These are phyloP conservation scores for Sporothrix mexicana DNA, from an alignment of 2,329 filamentous ascomycete species.

Conservation along the genomic window DNA sequence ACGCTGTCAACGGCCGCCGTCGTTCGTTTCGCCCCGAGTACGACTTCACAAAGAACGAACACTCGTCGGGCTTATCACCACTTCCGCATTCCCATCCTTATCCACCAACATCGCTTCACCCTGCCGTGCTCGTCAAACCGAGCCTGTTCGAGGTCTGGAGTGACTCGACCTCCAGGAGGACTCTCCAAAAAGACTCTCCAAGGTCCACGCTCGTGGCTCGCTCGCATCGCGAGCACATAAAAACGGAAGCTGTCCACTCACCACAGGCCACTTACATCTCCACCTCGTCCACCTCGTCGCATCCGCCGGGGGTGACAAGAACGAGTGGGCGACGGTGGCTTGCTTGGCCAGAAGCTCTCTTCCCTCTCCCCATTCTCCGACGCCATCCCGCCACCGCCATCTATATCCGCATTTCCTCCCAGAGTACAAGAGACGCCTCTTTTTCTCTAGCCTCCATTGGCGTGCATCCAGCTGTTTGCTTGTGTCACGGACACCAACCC, in stretches of 20 bases:
- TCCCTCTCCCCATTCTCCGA: slow-evolving; percentile 21
- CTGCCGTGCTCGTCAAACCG: slow-evolving; percentile 20
- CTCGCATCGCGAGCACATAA: not conserved
- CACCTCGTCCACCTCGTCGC: not conserved
- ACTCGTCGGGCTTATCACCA: not conserved
- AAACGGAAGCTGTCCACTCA: not conserved
- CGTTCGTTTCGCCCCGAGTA: slow-evolving; percentile 20
- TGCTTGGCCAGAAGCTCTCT: no score
- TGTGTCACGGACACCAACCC: slow-evolving; percentile 11
- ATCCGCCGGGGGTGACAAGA: slow-evolving; percentile 16
- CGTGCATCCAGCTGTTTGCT: slow-evolving; percentile 5
- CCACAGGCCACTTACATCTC: not conserved
- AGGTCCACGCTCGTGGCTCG: slow-evolving; percentile 7
- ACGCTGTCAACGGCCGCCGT: slow-evolving; percentile 6
- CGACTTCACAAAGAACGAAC: not conserved
- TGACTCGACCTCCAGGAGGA: not conserved
- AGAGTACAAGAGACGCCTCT: not conserved
- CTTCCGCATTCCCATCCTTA: not conserved
- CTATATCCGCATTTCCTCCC: not conserved
- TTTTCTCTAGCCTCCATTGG: not conserved
- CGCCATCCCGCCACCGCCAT: slow-evolving; percentile 2
- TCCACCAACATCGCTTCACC: not conserved
- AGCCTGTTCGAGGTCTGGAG: not conserved
- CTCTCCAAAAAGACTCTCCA: not conserved
- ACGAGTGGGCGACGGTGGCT: not conserved